Conservation (phyloP, 257 asterid species). For the Solanum rostratum region DNA sequence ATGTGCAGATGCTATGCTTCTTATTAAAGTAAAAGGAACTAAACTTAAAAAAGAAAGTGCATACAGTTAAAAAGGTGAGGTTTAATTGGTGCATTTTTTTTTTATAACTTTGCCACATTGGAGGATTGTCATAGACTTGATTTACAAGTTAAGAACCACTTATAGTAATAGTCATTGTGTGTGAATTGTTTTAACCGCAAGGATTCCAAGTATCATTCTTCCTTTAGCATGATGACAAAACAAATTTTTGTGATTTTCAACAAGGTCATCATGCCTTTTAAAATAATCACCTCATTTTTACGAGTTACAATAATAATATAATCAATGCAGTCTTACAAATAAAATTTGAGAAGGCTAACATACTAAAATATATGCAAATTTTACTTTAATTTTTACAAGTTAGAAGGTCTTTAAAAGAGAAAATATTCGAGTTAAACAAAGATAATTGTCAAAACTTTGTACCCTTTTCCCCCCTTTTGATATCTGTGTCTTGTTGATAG, state of each 20-base stretch:
- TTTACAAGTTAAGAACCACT: conserved; percentile 1
- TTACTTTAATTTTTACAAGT: neutral
- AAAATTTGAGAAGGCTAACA: neutral
- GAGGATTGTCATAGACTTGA: neutral
- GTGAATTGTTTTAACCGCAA: neutral
- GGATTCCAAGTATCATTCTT: neutral
- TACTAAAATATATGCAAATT: neutral
- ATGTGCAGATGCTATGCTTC: neutral
- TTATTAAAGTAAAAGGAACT: neutral
- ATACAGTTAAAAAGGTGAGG: neutral
- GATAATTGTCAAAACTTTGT: neutral
- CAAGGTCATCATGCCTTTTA: neutral
- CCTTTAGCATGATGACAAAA: neutral
- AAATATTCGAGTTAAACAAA: neutral
- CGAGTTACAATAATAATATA: neutral
- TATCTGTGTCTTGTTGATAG: neutral
- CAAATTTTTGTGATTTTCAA: neutral
- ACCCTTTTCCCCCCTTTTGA: too few species aligned
- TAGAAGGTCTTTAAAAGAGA: neutral
- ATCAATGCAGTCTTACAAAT: accelerated
- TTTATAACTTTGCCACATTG: neutral
- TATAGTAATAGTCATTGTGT: neutral
- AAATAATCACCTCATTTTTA: neutral
- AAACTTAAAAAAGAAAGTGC: neutral
- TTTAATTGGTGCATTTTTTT: neutral